Percentiles rank a stretch among this genome's conserved stretches.
phyloP scores from a whole-genome alignment of 352 stramenopile genomes.

The Phytophthora fragariaefolia region DNA sequence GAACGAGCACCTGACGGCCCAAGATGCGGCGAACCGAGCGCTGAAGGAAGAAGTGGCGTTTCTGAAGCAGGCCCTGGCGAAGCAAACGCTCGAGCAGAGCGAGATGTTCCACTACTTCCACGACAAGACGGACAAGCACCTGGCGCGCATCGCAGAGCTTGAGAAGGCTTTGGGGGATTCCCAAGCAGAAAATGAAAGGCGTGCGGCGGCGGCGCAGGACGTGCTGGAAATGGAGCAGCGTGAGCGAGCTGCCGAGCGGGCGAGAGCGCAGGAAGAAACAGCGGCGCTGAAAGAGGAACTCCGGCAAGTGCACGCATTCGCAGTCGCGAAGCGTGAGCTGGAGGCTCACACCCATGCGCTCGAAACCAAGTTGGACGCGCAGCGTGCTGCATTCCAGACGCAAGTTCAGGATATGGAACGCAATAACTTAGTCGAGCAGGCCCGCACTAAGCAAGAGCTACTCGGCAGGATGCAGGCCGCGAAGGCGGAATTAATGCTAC shows the following conservation, averaged over 20 bases:
- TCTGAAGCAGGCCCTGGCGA: conserved; percentile 50
- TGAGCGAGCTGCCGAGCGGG: conserved; percentile 23
- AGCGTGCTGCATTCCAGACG: conserved; percentile 36
- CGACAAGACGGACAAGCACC: conserved; percentile 80
- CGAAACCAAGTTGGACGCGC: conserved; percentile 41
- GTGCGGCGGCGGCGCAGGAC: conserved; percentile 6
- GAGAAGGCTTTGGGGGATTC: conserved; percentile 44
- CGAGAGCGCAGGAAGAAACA: conserved; percentile 26
- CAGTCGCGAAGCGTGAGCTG: conserved; percentile 57
- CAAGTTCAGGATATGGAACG: conserved; percentile 63
- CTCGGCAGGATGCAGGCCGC: conserved; percentile 54
- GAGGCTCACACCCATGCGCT: conserved; percentile 45
- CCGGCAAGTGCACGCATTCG: conserved; percentile 58
- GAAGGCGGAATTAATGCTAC: conserved; percentile 59
- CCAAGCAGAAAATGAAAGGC: conserved; percentile 19
- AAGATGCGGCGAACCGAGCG: conserved; percentile 42
- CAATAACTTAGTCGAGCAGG: conserved; percentile 65
- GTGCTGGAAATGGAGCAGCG: conserved; percentile 23
- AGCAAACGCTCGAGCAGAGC: conserved; percentile 61
- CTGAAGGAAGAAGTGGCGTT: conserved; percentile 57
- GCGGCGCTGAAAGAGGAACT: conserved; percentile 46
- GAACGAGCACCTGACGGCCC: conserved; percentile 52
- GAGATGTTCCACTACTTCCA: conserved; percentile 92
- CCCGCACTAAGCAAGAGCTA: conserved; percentile 78
- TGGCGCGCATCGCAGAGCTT: conserved; percentile 65